Conservation (phyloP, 2,329 filamentous ascomycete genomes). For the Alternaria longipes region DNA sequence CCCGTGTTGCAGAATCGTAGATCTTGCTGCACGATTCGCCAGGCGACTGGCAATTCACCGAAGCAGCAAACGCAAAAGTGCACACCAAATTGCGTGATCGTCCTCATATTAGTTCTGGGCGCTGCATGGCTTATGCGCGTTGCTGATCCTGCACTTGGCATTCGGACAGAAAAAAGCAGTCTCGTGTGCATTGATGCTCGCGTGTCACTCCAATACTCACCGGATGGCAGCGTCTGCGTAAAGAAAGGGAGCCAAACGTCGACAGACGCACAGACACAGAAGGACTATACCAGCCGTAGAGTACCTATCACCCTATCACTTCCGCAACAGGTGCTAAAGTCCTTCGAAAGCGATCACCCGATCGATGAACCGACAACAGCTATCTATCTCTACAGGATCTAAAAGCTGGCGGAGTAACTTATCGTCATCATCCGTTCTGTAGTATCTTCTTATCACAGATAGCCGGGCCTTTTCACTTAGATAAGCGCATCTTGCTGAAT, state of each 20-base stretch:
- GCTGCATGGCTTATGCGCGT: conserved; percentile 5
- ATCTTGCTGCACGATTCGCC: not conserved
- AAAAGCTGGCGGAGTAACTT: too few relatives aligned
- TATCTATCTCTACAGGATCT: not conserved
- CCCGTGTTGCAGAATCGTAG: not conserved
- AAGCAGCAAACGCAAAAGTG: not conserved
- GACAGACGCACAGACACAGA: not conserved
- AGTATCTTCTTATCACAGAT: not conserved
- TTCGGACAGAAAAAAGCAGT: not conserved
- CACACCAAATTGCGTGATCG: conserved; percentile 15
- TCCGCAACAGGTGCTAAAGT: not conserved
- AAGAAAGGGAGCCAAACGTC: not conserved
- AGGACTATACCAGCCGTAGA: not conserved
- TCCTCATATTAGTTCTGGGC: not conserved
- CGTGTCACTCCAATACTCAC: not conserved
- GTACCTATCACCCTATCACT: not conserved
- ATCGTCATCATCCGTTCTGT: not conserved
- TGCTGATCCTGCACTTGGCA: conserved; percentile 1
- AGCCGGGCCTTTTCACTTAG: not conserved
- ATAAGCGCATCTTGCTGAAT: not conserved
- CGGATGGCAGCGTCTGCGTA: not conserved
- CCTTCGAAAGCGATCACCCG: not conserved
- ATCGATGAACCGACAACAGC: not conserved
- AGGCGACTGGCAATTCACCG: not conserved
- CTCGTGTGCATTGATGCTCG: not conserved